Evolutionary conservation across 805 yeast species (phyloP).

Genomic region (Komagataella phaffii): DNA sequence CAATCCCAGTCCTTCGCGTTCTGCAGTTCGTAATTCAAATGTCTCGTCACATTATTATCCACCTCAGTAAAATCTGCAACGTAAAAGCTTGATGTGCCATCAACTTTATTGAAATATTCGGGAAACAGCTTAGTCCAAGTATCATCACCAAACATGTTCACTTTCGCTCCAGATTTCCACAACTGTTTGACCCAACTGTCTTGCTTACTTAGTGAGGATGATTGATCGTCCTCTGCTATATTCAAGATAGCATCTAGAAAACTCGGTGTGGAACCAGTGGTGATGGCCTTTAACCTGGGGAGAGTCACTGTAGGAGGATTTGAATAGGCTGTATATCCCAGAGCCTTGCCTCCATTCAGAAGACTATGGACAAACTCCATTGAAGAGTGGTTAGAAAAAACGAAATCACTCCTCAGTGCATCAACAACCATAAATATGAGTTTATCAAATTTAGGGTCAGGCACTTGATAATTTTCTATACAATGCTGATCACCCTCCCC

Average conservation of each 20-base stretch:
- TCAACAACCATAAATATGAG: slow-evolving; percentile 80
- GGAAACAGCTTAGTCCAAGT: slow-evolving; percentile 95
- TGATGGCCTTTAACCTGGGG: slow-evolving; percentile 84
- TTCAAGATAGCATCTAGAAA: slow-evolving; percentile 90
- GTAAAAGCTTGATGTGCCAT: slow-evolving; percentile 89
- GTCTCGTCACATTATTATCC: slow-evolving; percentile 86
- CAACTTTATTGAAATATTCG: slow-evolving; percentile 42
- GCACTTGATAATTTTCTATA: slow-evolving; percentile 15
- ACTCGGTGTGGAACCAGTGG: slow-evolving; percentile 91
- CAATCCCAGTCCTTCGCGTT: slow-evolving; percentile 57
- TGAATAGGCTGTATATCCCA: slow-evolving; percentile 85
- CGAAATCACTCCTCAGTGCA: slow-evolving; percentile 83
- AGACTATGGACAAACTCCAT: slow-evolving; percentile 58
- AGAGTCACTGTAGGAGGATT: slow-evolving; percentile 96
- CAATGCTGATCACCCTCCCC: slow-evolving; percentile 28
- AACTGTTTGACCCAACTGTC: slow-evolving; percentile 86
- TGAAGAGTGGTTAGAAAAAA: slow-evolving; percentile 50
- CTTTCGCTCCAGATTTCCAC: slow-evolving; percentile 19
- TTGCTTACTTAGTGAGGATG: slow-evolving; percentile 51
- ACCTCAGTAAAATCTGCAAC: slow-evolving; percentile 94
- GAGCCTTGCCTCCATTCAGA: slow-evolving; percentile 51
- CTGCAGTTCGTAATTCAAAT: slow-evolving; percentile 47
- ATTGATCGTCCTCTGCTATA: slow-evolving; percentile 79
- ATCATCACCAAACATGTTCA: slow-evolving; percentile 93
- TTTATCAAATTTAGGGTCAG: slow-evolving; percentile 41